A percentile compares a stretch with the other conserved stretches of the same genome.
phyloP scores from a whole-genome alignment of 495 filamentous ascomycete species.

The Penicillium arizonense region DNA sequence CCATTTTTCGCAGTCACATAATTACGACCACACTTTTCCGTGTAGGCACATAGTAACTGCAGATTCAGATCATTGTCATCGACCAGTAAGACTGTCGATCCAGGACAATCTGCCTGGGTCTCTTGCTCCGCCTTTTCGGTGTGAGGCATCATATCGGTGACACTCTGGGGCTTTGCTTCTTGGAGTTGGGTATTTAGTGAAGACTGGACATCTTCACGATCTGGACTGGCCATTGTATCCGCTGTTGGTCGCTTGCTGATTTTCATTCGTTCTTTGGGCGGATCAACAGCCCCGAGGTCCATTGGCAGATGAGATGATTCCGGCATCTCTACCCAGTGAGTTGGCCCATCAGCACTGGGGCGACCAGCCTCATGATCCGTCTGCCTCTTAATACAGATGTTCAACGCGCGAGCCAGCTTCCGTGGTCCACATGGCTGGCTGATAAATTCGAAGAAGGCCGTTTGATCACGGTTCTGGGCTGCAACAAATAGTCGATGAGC shows the following conservation, averaged over 20 bases:
- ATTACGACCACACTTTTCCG: constrained; percentile 32
- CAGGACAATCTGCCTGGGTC: too few species aligned
- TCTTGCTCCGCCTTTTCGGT: neutral
- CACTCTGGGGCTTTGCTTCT: neutral
- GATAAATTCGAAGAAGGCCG: constrained; percentile 26
- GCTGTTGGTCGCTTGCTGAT: constrained; percentile 20
- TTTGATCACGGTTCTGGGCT: constrained; percentile 6
- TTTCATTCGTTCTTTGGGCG: constrained; percentile 16
- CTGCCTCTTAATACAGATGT: constrained; percentile 26
- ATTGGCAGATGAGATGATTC: constrained; percentile 18
- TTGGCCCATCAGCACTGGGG: constrained; percentile 7
- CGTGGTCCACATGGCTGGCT: constrained; percentile 34
- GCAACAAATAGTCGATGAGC: constrained; percentile 27
- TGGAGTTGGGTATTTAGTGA: neutral
- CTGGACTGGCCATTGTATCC: constrained; percentile 14
- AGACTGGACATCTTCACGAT: neutral
- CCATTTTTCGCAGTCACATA: constrained; percentile 47
- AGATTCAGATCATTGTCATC: constrained; percentile 43
- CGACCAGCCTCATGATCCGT: constrained; percentile 1
- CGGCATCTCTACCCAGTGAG: constrained; percentile 28
- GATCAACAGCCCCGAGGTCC: constrained; percentile 12
- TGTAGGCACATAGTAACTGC: constrained; percentile 29
- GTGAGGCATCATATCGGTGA: neutral
- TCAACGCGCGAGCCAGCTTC: constrained; percentile 23
- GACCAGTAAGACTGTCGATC: constrained; percentile 24